These are phyloP conservation scores for Phytophthora pseudosyringae DNA, from an alignment of 352 stramenopile species.

Conservation along the genomic window DNA sequence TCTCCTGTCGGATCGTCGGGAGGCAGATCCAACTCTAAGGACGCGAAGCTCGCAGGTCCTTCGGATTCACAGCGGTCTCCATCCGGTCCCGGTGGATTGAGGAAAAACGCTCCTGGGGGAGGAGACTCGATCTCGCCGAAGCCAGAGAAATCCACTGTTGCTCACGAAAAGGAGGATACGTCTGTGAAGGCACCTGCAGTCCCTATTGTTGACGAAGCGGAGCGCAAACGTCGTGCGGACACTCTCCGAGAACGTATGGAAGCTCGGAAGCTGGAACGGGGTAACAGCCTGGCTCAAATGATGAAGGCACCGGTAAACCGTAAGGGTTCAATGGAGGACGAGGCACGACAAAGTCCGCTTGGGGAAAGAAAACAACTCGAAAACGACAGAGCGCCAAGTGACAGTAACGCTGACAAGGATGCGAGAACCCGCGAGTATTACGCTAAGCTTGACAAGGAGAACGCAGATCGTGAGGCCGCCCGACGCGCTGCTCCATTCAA, in stretches of 20 bases:
- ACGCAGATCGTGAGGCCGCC: constrained; percentile 45
- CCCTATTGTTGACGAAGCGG: constrained; percentile 36
- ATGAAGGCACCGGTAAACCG: constrained; percentile 35
- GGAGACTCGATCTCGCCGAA: constrained; percentile 29
- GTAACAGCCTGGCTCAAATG: constrained; percentile 44
- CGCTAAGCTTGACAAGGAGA: constrained; percentile 62
- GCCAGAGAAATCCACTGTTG: constrained; percentile 18
- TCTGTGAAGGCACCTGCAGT: constrained; percentile 10
- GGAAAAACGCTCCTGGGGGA: constrained; percentile 16
- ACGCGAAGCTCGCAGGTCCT: constrained; percentile 15
- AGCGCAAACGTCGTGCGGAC: constrained; percentile 46
- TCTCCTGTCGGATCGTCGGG: constrained; percentile 18
- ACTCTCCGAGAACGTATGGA: constrained; percentile 52
- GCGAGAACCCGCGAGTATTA: constrained; percentile 61
- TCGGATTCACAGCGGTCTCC: constrained; percentile 24
- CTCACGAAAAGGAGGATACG: constrained; percentile 27
- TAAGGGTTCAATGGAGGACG: constrained; percentile 29
- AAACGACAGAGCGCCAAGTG: constrained; percentile 20
- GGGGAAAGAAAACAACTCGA: constrained; percentile 25
- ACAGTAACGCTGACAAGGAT: constrained; percentile 43
- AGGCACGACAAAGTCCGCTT: constrained; percentile 14
- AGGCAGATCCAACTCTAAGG: constrained; percentile 26
- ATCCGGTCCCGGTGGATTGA: constrained; percentile 18
- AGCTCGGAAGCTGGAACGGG: constrained; percentile 45
- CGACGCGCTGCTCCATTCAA: constrained; percentile 52